These are phyloP conservation scores for Sarcomyxa edulis DNA, from an alignment of 768 basidiomycete genomes.

Conservation along the genomic window DNA sequence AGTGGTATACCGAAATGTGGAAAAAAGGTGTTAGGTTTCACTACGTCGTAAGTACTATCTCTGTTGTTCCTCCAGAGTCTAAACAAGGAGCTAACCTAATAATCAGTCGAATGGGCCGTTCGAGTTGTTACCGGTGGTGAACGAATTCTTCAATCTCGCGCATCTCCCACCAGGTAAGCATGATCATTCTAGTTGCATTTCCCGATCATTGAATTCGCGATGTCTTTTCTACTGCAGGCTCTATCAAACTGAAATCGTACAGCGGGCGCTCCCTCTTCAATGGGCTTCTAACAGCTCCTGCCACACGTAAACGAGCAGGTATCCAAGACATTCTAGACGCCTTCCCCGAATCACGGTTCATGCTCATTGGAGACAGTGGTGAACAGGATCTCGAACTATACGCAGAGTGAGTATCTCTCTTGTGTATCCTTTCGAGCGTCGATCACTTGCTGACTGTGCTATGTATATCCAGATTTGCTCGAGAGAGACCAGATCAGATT, in stretches of 20 bases:
- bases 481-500: slow-evolving; percentile 63
- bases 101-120: slow-evolving; percentile 85
- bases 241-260: slow-evolving; percentile 80
- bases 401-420: slow-evolving; percentile 38
- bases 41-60: slow-evolving; percentile 65
- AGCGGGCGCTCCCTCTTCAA: slow-evolving; percentile 79
- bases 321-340: slow-evolving; percentile 73
- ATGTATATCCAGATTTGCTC: slow-evolving; percentile 64
- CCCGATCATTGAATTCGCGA: slow-evolving; percentile 1
- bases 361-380: slow-evolving; percentile 89
- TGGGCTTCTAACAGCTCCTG: slow-evolving; percentile 77
- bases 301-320: slow-evolving; percentile 75
- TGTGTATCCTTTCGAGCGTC: neutral
- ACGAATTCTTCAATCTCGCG: slow-evolving; percentile 67
- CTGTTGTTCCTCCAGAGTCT: neutral
- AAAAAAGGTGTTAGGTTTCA: slow-evolving; percentile 72
- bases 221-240: slow-evolving; percentile 51
- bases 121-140: slow-evolving; percentile 75
- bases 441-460: neutral
- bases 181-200: neutral
- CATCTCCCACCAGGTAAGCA: slow-evolving; percentile 56
- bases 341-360: slow-evolving; percentile 70
- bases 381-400: slow-evolving; percentile 97
- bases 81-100: neutral
- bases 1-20: slow-evolving; percentile 73